Evolutionary conservation across 1,284 basidiomycete genomes (phyloP), one percentile per base, ranked within the genome.

Genomic region (Xanthoconium separans): DNA sequence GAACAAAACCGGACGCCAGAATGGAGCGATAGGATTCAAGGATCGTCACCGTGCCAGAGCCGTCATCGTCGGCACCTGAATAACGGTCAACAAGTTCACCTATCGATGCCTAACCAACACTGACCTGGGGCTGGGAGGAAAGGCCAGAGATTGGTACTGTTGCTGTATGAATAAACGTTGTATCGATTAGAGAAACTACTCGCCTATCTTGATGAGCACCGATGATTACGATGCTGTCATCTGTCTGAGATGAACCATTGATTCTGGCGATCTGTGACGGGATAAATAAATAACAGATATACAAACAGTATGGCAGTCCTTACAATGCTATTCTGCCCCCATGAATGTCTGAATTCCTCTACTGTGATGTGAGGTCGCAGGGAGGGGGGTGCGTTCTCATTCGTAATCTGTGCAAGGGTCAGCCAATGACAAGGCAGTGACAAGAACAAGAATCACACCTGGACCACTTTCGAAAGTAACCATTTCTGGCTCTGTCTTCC

Each of bases 301-400:
- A 11, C 11, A 16, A 22, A 33, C 1, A 44, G 56, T 5, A 31
- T 37, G 45, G 15, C 22, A 48, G 12, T 39, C 68, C 84, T 57
- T 64, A 90, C 91, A 65, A 99, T 90, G 44, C 85, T 84, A 73
- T 92, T 91, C 79, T 99, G 96, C 11, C 87, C 88, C 96, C 96
- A 99, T 1, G 85, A 73, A 70, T 99, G 96, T 55, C 78, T 61
- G 69, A 98, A 98, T 70, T 95, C 93, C 31, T 78, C 73, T 54
- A 95, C 75, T 7, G 79, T 81, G 64, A 96, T 89, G 31, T 73
- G 62, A 47, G 78, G 63, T 50, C 73, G 77, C 41, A 92, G 71
- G 24, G 75, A 74, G 44, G 79, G 73, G 10, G 85, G 78, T 27
- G 85, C 86, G 57, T 75, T 81, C 59, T 83, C 65, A 34, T 73